Percentiles rank a stretch among this genome's conserved stretches.
Conservation (phyloP, 257 asterid genomes). For the Nicotiana paniculata region DNA sequence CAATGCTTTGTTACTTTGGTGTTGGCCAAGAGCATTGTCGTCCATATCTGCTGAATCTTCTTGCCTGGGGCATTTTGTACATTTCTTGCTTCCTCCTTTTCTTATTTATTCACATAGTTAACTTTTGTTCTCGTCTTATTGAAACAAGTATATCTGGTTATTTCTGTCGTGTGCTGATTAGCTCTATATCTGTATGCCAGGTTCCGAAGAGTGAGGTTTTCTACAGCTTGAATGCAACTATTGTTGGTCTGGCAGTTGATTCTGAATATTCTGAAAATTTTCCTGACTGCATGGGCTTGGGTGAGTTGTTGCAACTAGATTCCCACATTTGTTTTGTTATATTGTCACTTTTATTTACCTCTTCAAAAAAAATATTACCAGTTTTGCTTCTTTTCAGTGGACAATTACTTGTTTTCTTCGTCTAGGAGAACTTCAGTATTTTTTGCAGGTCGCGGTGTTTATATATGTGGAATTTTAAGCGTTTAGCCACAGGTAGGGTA, state of each 20-base stretch:
- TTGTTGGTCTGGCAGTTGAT: constrained; percentile 76
- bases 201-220: constrained; percentile 59
- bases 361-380: not conserved
- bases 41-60: not conserved
- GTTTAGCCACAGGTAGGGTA: not conserved
- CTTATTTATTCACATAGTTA: not conserved
- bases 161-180: not conserved
- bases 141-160: not conserved
- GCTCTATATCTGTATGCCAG: constrained; percentile 32
- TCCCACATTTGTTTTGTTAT: not conserved
- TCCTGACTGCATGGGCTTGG: constrained; percentile 88
- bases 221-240: constrained; percentile 85
- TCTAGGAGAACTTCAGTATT: not conserved
- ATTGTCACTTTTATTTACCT: not conserved
- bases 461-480: not conserved
- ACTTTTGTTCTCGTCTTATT: not conserved
- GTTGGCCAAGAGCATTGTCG: not conserved
- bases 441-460: not conserved
- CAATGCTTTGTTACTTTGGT: not conserved
- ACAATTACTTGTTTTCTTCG: not conserved
- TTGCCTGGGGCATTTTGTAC: not conserved
- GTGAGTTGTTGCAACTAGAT: constrained; percentile 35
- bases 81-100: not conserved
- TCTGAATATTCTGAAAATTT: constrained; percentile 39
- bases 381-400: not conserved